Base-by-base conservation (phyloP, 1,139 yeast species). In the Kurtzmaniella quercitrusa region DNA sequence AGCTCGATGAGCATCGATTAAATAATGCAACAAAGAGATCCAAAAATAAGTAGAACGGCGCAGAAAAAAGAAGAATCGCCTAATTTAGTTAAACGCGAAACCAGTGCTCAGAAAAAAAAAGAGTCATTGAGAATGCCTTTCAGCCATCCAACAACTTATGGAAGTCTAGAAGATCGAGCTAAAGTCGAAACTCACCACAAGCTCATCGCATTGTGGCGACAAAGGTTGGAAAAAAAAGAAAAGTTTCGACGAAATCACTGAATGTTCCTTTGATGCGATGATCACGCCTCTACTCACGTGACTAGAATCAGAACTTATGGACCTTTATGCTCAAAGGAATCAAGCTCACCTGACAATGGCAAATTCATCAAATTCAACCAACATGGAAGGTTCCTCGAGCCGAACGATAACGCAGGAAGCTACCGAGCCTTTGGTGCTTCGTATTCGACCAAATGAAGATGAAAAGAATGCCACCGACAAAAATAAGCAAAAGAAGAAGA, bases 401-500 rank as follows among this genome's bases (percentile, higher is more conserved):
- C 30, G n/a, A 9, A 26, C 30, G n/a, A 14, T 26, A 9, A 26
- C 30, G 12, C 30, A 26, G 30, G 30, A 26, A 14, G n/a, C 9
- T 9, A 9, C n/a, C 12, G 30, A 26, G 12, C 30, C 30, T 12
- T 26, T 26, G 12, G 30, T 26, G 4, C 30, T 26, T 26, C 30
- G 30, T 9, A 26, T 26, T 11, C 5, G 30, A 14, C 30, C 30
- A 14, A 26, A 26, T 9, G 30, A 9, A 5, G 30, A 26, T 3
- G 9, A 4, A 11, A 12, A 26, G 12, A 14, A 26, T 5, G n/a
- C 14, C 30, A 11, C 30, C 30, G 12, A 14, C 30, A 26, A 26
- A 14, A 26, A 26, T 30, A 42, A 38, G 36, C 40, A 40, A 20
- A 50, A 39, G 43, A 35, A 12, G 38, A 40, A 42, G 30, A 40